Conservation (phyloP, 2,329 filamentous ascomycete genomes). For the Venturia nashicola region DNA sequence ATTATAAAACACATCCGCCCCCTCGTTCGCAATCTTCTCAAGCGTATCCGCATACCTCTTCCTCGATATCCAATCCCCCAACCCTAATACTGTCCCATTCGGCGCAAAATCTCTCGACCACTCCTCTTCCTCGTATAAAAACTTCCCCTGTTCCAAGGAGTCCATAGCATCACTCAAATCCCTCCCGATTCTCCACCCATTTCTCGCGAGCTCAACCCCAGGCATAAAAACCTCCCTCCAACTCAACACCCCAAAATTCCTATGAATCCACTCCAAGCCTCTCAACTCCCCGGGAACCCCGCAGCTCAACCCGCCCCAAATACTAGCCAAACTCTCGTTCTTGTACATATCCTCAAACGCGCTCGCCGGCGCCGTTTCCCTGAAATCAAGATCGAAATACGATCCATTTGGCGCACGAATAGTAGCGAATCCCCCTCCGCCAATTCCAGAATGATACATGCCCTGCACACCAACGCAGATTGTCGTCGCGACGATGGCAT, state of each 20-base stretch:
- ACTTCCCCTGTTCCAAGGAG: constrained; percentile 32
- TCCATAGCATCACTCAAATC: constrained; percentile 72
- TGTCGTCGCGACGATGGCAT: constrained; percentile 34
- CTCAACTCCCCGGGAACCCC: constrained; percentile 64
- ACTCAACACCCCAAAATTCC: constrained; percentile 47
- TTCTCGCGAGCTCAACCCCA: constrained; percentile 58
- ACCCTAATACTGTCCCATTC: constrained; percentile 56
- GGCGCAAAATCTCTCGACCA: constrained; percentile 88
- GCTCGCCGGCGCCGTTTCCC: constrained; percentile 74
- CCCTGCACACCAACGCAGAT: constrained; percentile 30
- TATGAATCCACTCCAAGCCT: constrained; percentile 68
- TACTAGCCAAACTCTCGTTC: constrained; percentile 52
- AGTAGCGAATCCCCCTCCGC: constrained; percentile 83
- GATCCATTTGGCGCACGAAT: constrained; percentile 59
- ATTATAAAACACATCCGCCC: constrained; percentile 61
- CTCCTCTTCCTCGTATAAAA: constrained; percentile 59
- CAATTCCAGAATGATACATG: constrained; percentile 41
- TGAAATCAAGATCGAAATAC: constrained; percentile 81
- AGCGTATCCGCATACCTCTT: constrained; percentile 72
- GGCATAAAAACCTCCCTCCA: constrained; percentile 57
- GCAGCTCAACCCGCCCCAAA: constrained; percentile 54
- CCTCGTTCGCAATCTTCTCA: constrained; percentile 60
- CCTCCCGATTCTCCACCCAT: constrained; percentile 60
- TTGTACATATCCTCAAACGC: constrained; percentile 78
- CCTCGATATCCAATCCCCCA: constrained; percentile 69